A percentile compares a stretch with the other conserved stretches of the same genome.
Evolutionary conservation across 257 asterid species (phyloP).

Genomic region (Solanum pimpinellifolium): DNA sequence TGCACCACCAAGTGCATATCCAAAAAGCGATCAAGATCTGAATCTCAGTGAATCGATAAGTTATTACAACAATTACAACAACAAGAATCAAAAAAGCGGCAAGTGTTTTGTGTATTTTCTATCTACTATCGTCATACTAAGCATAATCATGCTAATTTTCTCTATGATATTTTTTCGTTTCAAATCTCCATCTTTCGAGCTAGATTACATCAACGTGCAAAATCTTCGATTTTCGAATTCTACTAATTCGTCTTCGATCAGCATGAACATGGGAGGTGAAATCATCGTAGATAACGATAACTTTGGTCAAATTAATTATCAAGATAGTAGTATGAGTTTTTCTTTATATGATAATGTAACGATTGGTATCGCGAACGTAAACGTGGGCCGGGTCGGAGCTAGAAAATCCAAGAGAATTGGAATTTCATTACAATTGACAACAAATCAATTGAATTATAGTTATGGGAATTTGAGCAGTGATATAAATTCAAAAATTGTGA

Average conservation of each 20-base stretch:
- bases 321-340: constrained; percentile 15
- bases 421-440: constrained; percentile 13
- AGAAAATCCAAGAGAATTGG: constrained; percentile 7
- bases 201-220: constrained; percentile 5
- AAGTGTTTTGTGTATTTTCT: constrained; percentile 37
- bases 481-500: constrained; percentile 16
- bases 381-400: constrained; percentile 13
- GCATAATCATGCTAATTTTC: constrained; percentile 27
- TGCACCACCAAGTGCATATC: constrained; percentile 10
- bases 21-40: background rate
- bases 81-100: constrained; percentile 4
- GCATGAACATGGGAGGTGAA: constrained; percentile 15
- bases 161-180: constrained; percentile 24
- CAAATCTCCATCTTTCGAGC: constrained; percentile 16
- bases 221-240: constrained; percentile 1
- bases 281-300: constrained; percentile 26
- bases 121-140: constrained; percentile 8
- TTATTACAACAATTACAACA: background rate
- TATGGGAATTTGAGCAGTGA: constrained; percentile 23
- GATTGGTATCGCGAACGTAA: constrained; percentile 10
- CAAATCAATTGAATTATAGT: background rate
- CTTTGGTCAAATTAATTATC: constrained; percentile 31
- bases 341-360: constrained; percentile 15
- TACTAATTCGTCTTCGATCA: constrained; percentile 4
- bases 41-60: background rate